Evolutionary conservation across 2,329 filamentous ascomycete species (phyloP), one percentile per base, ranked within the genome.

Genomic region (Myriosclerotinia scirpicola): DNA sequence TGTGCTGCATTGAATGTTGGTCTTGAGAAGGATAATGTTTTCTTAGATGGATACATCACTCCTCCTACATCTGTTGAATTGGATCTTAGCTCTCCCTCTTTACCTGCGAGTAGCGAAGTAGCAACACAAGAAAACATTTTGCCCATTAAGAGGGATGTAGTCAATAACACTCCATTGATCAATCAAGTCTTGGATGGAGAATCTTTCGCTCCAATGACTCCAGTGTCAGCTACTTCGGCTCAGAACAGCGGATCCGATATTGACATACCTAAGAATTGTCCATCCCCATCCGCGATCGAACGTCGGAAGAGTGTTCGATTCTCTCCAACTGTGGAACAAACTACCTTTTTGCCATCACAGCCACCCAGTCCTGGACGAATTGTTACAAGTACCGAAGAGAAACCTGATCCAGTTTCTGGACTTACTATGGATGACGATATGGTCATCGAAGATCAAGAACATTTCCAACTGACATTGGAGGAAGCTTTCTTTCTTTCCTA

Each of bases 401-500:
- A 34, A 38, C 64, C 40, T 11, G 54, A 54, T 3, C 64, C 70
- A 30, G 15, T n/a, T 26, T 17, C 30, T n/a, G n/a, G 50, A 30
- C 22, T 48, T 30, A 17, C 34, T 38, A 8, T 59, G 26, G 70
- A 71, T 26, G 73, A 78, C 46, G 67, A 68, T 0, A 58, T 80
- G 20, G 58, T 65, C 9, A 76, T 83, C 67, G 73, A 81, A 66
- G 80, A 87, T 80, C 78, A 90, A 79, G 95, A 99, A 74, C 93
- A 97, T 75, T 87, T 97, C n/a, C 95, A 98, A 76, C 83, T 99
- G 11, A 93, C 90, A 3, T 85, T 90, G 0, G 93, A 97, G 77
- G 95, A 99, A 78, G 89, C 93, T 0, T 96, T 98, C 78, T 99
- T 97, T 77, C 84, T 99, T 12, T 83, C 82, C 5, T 98, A 96